Percentiles rank a stretch among this genome's conserved stretches.
Conservation (phyloP, 345 rosid species). For the Salix brachista region DNA sequence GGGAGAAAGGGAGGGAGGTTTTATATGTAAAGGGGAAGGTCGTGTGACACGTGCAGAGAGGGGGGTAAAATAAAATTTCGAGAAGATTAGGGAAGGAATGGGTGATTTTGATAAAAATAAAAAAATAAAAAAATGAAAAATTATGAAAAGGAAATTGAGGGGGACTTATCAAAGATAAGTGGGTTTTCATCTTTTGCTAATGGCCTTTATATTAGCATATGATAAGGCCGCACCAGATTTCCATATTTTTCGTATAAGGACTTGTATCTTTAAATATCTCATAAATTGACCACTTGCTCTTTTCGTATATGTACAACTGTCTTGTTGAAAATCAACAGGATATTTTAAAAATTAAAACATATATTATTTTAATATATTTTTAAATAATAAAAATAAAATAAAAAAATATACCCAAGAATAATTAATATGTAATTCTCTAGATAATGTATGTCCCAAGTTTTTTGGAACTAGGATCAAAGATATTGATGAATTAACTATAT, state of each 20-base stretch:
- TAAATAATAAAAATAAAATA: too few relatives aligned
- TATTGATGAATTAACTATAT: too few relatives aligned
- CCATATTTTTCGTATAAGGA: conserved; percentile 4
- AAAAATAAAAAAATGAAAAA: too few relatives aligned
- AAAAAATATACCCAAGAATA: too few relatives aligned
- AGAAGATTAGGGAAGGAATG: not conserved
- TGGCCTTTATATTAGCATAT: conserved; percentile 7
- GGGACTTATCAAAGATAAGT: conserved; percentile 23
- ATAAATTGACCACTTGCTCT: not conserved
- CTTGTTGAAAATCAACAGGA: too few relatives aligned
- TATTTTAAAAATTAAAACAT: too few relatives aligned
- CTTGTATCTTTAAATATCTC: not conserved
- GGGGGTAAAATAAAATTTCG: not conserved
- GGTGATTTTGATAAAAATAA: not conserved
- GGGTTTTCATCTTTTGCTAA: not conserved
- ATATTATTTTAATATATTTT: too few relatives aligned
- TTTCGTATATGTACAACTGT: too few relatives aligned
- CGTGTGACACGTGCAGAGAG: conserved; percentile 4
- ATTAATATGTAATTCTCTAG: too few relatives aligned
- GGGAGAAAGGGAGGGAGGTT: not conserved
- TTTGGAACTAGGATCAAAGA: too few relatives aligned
- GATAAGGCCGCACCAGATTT: not conserved
- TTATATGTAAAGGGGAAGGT: not conserved
- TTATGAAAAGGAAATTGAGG: not conserved
- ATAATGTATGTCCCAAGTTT: too few relatives aligned